phyloP scores from a whole-genome alignment of 345 rosid genomes.

The Sonneratia alba region DNA sequence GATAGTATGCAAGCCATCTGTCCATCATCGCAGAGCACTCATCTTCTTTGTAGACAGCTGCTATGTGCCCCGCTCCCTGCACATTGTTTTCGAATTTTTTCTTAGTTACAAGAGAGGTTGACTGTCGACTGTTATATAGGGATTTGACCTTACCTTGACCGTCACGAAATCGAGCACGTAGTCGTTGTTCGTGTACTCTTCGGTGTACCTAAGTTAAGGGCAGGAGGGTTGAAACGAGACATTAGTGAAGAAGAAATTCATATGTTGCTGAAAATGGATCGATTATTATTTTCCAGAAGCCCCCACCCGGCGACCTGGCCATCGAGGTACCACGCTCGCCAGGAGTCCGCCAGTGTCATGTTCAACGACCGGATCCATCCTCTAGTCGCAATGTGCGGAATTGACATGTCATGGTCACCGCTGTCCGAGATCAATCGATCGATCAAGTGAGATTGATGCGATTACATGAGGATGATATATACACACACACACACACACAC shows the following conservation, averaged over 20 bases:
- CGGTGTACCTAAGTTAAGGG: neutral
- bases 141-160: neutral
- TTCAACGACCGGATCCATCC: neutral
- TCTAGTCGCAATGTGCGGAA: neutral
- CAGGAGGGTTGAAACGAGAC: neutral
- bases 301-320: neutral
- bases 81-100: too few species aligned
- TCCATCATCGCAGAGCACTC: neutral
- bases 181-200: neutral
- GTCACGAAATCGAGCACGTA: neutral
- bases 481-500: neutral
- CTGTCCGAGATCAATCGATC: neutral
- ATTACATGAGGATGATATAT: neutral
- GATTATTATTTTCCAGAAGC: neutral
- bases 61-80: neutral
- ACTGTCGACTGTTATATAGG: too few species aligned
- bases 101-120: too few species aligned
- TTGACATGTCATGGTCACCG: neutral
- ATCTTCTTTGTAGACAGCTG: neutral
- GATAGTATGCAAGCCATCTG: neutral
- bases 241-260: neutral
- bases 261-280: neutral
- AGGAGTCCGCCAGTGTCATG: neutral
- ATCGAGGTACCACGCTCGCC: neutral
- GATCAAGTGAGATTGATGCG: neutral